Percentiles rank a stretch among this genome's conserved stretches.
Conservation (phyloP, 176 grass and related monocot species). For the Echinochloa phyllopogon region DNA sequence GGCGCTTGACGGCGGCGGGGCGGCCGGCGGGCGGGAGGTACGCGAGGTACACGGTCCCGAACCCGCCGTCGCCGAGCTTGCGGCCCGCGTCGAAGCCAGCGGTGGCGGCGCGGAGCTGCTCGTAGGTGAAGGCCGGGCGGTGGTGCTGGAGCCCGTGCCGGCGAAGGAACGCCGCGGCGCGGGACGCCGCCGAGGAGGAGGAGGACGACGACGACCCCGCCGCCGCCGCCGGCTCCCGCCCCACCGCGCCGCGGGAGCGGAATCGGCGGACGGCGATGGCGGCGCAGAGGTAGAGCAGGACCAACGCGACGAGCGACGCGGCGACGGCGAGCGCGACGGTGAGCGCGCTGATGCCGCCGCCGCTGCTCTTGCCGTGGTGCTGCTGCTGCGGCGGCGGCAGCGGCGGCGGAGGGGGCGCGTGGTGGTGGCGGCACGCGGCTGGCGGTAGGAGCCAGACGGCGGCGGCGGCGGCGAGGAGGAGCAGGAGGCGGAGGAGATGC, state of each 20-base stretch:
- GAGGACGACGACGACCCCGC: not conserved
- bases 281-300: conserved; percentile 68
- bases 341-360: conserved; percentile 17
- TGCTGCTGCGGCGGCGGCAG: conserved; percentile 25
- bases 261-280: conserved; percentile 55
- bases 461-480: not conserved
- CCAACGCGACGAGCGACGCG: conserved; percentile 51
- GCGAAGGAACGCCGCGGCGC: conserved; percentile 66
- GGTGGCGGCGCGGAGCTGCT: conserved; percentile 77
- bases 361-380: conserved; percentile 14
- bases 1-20: conserved; percentile 78
- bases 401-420: conserved; percentile 34
- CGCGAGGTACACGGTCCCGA: conserved; percentile 77
- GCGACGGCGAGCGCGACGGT: conserved; percentile 42
- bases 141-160: conserved; percentile 63
- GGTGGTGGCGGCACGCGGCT: conserved; percentile 27
- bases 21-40: conserved; percentile 59
- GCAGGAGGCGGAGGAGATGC: conserved; percentile 23
- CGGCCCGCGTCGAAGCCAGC: conserved; percentile 63
- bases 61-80: conserved; percentile 90
- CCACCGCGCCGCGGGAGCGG: conserved; percentile 33
- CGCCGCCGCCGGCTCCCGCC: conserved; percentile 7
- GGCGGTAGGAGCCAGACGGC: conserved; percentile 35
- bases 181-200: conserved; percentile 51
- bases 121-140: conserved; percentile 74